Evolutionary conservation across 2,329 filamentous ascomycete genomes (phyloP).

Genomic region (Cryphonectria carpinicola): DNA sequence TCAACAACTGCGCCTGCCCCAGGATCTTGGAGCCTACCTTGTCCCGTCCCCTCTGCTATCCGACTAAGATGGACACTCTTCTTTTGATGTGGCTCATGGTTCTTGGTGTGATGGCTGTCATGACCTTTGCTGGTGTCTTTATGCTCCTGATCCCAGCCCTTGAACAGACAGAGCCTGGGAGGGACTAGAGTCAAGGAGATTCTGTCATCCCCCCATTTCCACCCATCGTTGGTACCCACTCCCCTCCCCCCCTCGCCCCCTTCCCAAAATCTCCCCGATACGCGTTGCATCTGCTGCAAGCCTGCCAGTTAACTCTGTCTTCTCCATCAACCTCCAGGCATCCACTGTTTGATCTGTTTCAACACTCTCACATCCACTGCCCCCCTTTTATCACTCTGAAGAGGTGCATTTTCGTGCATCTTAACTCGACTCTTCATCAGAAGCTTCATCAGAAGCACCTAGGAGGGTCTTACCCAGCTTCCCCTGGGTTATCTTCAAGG

Average conservation of each 20-base stretch:
- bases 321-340: not conserved
- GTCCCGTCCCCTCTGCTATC: not conserved
- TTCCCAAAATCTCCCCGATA: not conserved
- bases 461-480: not conserved
- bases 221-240: not conserved
- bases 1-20: not conserved
- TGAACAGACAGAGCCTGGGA: slow-evolving; percentile 19
- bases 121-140: slow-evolving; percentile 26
- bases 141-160: slow-evolving; percentile 22
- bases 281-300: not conserved
- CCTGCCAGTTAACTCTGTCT: not conserved
- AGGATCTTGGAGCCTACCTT: not conserved
- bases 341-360: too few relatives aligned
- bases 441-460: not conserved
- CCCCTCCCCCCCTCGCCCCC: not conserved
- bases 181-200: slow-evolving; percentile 9
- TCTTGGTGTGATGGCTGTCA: slow-evolving; percentile 25
- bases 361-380: not conserved
- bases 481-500: not conserved
- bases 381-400: too few relatives aligned
- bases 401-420: not conserved
- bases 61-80: slow-evolving; percentile 28
- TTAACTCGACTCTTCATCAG: not conserved
- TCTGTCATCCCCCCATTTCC: not conserved
- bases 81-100: slow-evolving; percentile 27